A percentile compares a stretch with the other conserved stretches of the same genome.
Conservation (phyloP, 495 filamentous ascomycete species). For the Penicillium longicatenatum region DNA sequence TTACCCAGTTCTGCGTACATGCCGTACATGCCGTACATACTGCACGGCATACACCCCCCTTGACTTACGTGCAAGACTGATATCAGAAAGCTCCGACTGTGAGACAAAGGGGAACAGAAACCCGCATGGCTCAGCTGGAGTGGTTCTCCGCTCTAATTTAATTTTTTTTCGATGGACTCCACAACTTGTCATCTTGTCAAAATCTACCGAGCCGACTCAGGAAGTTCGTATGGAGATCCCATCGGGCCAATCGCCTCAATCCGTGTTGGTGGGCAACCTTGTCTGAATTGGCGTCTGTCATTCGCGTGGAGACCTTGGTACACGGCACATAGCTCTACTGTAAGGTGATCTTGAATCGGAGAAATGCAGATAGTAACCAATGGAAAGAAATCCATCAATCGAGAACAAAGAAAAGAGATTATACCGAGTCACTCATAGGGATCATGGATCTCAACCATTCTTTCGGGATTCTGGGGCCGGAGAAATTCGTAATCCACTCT, state of each 20-base stretch:
- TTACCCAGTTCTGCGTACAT: no score
- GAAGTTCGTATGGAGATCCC: conserved; percentile 12
- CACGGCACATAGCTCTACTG: background rate
- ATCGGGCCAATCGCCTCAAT: conserved; percentile 18
- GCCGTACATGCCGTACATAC: no score
- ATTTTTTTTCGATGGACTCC: conserved; percentile 8
- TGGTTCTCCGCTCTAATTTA: no score
- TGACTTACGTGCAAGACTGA: background rate
- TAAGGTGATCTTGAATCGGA: background rate
- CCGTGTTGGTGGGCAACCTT: conserved; percentile 17
- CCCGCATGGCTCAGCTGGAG: background rate
- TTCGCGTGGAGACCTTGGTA: conserved; percentile 8
- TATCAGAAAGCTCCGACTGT: background rate
- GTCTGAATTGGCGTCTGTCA: conserved; percentile 19
- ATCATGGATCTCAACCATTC: conserved; percentile 6
- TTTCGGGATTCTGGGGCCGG: background rate
- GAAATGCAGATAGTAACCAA: no score
- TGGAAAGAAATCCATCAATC: no score
- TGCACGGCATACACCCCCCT: background rate
- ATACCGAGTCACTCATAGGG: background rate
- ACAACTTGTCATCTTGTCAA: conserved; percentile 10
- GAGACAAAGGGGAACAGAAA: conserved; percentile 2
- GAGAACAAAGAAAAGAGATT: background rate
- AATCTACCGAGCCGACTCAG: conserved; percentile 19
- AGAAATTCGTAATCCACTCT: background rate